A percentile compares a stretch with the other conserved stretches of the same genome.
Evolutionary conservation across 164 flowering plant species (phyloP).

Genomic region (Chimonanthus praecox): DNA sequence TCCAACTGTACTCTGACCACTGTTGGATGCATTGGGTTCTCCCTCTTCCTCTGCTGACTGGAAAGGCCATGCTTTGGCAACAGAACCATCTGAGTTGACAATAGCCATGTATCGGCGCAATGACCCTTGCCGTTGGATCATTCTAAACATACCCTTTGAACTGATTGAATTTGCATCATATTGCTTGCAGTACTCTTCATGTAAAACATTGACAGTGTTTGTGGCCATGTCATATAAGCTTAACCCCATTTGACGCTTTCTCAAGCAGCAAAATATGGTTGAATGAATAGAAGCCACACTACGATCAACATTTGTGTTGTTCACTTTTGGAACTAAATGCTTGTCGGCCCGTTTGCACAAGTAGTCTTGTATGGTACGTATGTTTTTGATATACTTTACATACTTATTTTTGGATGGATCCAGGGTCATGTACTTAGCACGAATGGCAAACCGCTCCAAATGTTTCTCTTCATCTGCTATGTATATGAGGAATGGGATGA

Average conservation of each 20-base stretch:
- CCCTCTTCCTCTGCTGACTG: slow-evolving; percentile 29
- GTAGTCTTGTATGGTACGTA: slow-evolving; percentile 76
- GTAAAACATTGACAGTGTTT: slow-evolving; percentile 52
- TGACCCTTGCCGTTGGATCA: slow-evolving; percentile 77
- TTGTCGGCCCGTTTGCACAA: slow-evolving; percentile 77
- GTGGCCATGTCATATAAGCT: slow-evolving; percentile 53
- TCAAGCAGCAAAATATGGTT: slow-evolving; percentile 72
- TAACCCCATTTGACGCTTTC: slow-evolving; percentile 62
- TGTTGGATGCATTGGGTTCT: slow-evolving; percentile 13
- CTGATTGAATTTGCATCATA: slow-evolving; percentile 62
- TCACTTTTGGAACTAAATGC: slow-evolving; percentile 77
- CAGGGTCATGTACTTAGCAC: slow-evolving; percentile 85
- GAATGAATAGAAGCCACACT: slow-evolving; percentile 89
- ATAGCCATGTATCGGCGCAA: slow-evolving; percentile 68
- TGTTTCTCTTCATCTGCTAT: slow-evolving; percentile 77
- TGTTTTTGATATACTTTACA: slow-evolving; percentile 73
- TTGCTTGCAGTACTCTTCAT: slow-evolving; percentile 73
- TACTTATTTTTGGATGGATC: slow-evolving; percentile 84
- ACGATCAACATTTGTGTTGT: slow-evolving; percentile 77
- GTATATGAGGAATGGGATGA: slow-evolving; percentile 78
- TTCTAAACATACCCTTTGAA: slow-evolving; percentile 76
- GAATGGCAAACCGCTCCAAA: slow-evolving; percentile 79
- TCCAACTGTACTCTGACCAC: slow-evolving; percentile 32
- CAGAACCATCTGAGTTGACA: slow-evolving; percentile 69
- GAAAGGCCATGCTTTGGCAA: slow-evolving; percentile 80